A percentile compares a stretch with the other conserved stretches of the same genome.
Conservation (phyloP, 495 filamentous ascomycete genomes). For the Oleoguttula mirabilis region DNA sequence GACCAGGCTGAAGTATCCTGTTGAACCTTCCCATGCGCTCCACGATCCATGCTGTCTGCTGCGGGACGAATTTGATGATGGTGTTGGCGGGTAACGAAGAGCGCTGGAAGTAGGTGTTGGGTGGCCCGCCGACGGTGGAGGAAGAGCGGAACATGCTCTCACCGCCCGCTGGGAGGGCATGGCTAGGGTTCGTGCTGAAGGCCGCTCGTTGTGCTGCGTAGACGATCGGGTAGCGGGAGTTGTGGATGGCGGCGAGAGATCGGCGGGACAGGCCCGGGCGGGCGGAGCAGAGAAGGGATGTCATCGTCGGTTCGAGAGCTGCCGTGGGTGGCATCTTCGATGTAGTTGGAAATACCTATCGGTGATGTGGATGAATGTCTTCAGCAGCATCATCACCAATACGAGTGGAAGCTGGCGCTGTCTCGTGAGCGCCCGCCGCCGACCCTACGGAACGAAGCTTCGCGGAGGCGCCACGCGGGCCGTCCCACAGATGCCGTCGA, state of each 20-base stretch:
- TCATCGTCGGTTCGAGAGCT: conserved; percentile 11
- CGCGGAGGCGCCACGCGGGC: too few relatives aligned
- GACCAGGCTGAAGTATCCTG: conserved; percentile 78
- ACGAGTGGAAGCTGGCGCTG: too few relatives aligned
- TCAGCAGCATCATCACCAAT: too few relatives aligned
- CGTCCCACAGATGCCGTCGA: too few relatives aligned
- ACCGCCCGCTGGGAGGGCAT: conserved; percentile 14
- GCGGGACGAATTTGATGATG: conserved; percentile 89
- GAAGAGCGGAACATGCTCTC: conserved; percentile 22
- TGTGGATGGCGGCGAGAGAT: conserved; percentile 12
- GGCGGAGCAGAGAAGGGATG: conserved; percentile 5
- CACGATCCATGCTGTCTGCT: conserved; percentile 98
- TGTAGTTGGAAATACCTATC: too few relatives aligned
- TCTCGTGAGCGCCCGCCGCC: too few relatives aligned
- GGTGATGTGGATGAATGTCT: too few relatives aligned
- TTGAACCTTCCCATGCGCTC: conserved; percentile 98
- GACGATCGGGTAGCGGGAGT: conserved; percentile 12
- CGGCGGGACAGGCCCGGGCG: conserved; percentile 11
- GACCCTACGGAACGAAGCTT: too few relatives aligned
- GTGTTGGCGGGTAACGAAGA: conserved; percentile 76
- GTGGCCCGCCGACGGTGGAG: conserved; percentile 15
- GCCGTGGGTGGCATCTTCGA: conserved; percentile 2
- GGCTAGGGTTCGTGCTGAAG: conserved; percentile 10
- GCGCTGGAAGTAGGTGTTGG: conserved; percentile 44
- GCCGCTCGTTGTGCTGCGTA: conserved; percentile 2